A percentile compares a stretch with the other conserved stretches of the same genome.
Conservation (phyloP, 192 early-diverging fungal genomes). For the Nowakowskiella sp. region DNA sequence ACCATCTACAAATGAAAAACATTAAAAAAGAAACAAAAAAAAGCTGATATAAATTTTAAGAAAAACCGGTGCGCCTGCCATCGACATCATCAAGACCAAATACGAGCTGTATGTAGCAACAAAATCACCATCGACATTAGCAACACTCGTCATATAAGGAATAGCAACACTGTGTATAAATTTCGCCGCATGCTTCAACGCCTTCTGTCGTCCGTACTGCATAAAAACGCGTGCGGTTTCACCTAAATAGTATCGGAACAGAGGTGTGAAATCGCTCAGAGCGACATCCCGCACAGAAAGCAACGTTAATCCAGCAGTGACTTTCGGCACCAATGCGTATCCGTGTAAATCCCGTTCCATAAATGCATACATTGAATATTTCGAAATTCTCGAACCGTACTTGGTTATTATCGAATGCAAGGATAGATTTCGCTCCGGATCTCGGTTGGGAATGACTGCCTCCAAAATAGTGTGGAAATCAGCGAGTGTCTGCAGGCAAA, state of each 20-base stretch:
- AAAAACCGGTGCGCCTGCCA: conserved; percentile 33
- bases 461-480: conserved; percentile 37
- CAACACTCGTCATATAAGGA: conserved; percentile 25
- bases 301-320: conserved; percentile 19
- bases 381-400: conserved; percentile 19
- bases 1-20: no score
- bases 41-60: background rate
- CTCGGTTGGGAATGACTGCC: background rate
- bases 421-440: conserved; percentile 20
- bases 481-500: conserved; percentile 24
- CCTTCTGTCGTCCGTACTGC: conserved; percentile 31
- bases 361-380: conserved; percentile 35
- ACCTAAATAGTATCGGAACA: conserved; percentile 39
- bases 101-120: conserved; percentile 27
- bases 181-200: conserved; percentile 36
- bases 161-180: conserved; percentile 29
- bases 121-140: conserved; percentile 25
- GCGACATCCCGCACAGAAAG: conserved; percentile 31
- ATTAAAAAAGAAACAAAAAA: conserved; percentile 10
- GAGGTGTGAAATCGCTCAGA: conserved; percentile 20
- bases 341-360: conserved; percentile 33
- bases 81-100: conserved; percentile 31
- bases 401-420: conserved; percentile 30
- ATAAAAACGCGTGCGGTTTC: conserved; percentile 33
- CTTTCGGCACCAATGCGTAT: conserved; percentile 19